A percentile compares a stretch with the other conserved stretches of the same genome.
Conservation (phyloP, 495 filamentous ascomycete species). For the Aspergillus saccharolyticus region DNA sequence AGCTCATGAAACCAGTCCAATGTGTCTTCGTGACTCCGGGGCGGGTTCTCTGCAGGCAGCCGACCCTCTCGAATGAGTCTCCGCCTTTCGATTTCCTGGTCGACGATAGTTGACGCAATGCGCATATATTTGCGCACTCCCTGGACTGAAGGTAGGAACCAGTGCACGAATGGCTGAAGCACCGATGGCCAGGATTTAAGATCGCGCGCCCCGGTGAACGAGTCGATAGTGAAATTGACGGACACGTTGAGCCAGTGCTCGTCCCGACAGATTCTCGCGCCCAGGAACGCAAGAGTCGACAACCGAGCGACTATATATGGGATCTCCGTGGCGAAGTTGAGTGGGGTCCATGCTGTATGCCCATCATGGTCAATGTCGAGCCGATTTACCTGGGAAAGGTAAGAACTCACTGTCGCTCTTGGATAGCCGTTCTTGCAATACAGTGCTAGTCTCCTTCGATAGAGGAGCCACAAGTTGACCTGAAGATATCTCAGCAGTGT, state of each 20-base stretch:
- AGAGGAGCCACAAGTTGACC: constrained; percentile 36
- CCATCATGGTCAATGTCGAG: constrained; percentile 1
- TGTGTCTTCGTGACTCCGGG: constrained; percentile 23
- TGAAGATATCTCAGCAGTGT: not conserved
- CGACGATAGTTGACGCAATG: constrained; percentile 27
- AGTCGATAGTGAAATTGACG: constrained; percentile 52
- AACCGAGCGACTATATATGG: constrained; percentile 49
- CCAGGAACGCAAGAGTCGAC: constrained; percentile 56
- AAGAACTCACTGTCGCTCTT: constrained; percentile 29
- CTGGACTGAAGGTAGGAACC: constrained; percentile 29
- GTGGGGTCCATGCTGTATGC: constrained; percentile 27
- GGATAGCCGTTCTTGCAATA: constrained; percentile 35
- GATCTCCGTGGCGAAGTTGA: constrained; percentile 25
- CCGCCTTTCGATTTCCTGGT: constrained; percentile 28
- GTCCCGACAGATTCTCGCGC: constrained; percentile 46
- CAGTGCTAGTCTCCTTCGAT: constrained; percentile 36
- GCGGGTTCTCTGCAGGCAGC: constrained; percentile 18
- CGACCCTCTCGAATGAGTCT: constrained; percentile 20
- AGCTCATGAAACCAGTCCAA: constrained; percentile 36
- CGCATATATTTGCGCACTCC: constrained; percentile 26
- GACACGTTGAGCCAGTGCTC: constrained; percentile 53
- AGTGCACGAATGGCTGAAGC: constrained; percentile 33
- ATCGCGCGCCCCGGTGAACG: constrained; percentile 33
- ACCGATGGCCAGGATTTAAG: constrained; percentile 33
- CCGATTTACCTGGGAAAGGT: not conserved